Percentiles rank a stretch among this genome's conserved stretches.
These are phyloP conservation scores for Penicillium maclennaniae DNA, from an alignment of 495 filamentous ascomycete species.

Conservation along the genomic window DNA sequence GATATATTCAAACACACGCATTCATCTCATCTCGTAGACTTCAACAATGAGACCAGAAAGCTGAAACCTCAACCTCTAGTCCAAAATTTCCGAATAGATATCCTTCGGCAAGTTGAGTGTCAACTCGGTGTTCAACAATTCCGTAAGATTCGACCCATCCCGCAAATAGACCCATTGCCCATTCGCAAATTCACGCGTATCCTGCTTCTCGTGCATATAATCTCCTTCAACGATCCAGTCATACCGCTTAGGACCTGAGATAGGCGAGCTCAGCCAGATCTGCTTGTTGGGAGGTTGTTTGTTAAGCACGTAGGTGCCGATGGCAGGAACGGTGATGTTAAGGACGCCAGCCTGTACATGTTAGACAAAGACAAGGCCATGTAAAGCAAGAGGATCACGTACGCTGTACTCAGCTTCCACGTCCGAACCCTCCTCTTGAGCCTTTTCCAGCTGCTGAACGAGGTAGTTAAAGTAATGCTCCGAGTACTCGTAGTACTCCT, in stretches of 20 bases:
- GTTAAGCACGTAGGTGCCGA: constrained; percentile 87
- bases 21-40: not conserved
- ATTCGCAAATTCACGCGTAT: constrained; percentile 47
- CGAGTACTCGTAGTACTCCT: constrained; percentile 47
- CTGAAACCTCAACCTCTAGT: constrained; percentile 1
- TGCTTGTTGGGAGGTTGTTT: constrained; percentile 97
- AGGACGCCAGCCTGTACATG: constrained; percentile 71
- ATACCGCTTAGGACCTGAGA: constrained; percentile 88
- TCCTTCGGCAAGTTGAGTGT: constrained; percentile 36
- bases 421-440: constrained; percentile 44
- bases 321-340: constrained; percentile 59
- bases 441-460: constrained; percentile 40
- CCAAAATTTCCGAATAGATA: constrained; percentile 32
- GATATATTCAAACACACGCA: not conserved
- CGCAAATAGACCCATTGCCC: constrained; percentile 81
- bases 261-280: constrained; percentile 92
- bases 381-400: not conserved
- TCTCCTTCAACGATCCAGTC: constrained; percentile 76
- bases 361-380: not conserved
- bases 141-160: constrained; percentile 69
- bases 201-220: constrained; percentile 70
- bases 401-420: constrained; percentile 58
- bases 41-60: not conserved
- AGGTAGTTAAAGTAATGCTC: constrained; percentile 50
- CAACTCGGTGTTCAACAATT: constrained; percentile 69